Evolutionary conservation across 164 flowering plant genomes (phyloP).

Genomic region (Macadamia integrifolia): DNA sequence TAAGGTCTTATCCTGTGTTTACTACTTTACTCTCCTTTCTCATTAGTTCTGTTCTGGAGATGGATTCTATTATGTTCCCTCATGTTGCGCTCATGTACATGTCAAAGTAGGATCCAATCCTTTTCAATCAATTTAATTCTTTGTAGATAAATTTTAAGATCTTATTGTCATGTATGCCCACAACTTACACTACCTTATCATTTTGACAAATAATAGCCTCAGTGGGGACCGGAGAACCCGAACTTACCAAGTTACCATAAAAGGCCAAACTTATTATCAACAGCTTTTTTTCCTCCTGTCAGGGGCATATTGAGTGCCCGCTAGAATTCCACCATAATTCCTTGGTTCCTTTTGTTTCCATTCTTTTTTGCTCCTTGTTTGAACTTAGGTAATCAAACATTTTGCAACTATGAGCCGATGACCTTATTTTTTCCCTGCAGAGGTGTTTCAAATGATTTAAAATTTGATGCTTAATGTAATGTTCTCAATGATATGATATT

Average conservation of each 20-base stretch:
- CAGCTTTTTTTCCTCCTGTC: too few species aligned
- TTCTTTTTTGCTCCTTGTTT: background rate
- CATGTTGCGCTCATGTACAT: background rate
- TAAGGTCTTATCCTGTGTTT: conserved; percentile 88
- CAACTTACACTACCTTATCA: too few species aligned
- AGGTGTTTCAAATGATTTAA: too few species aligned
- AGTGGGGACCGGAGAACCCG: too few species aligned
- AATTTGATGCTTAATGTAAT: too few species aligned
- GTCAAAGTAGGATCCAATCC: background rate
- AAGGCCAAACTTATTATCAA: background rate
- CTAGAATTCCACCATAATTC: background rate
- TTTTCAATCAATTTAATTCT: background rate
- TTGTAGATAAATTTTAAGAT: background rate
- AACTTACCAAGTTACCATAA: too few species aligned
- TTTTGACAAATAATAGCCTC: too few species aligned
- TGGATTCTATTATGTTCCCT: background rate
- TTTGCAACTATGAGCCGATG: too few species aligned
- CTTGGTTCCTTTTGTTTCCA: background rate
- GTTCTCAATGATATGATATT: too few species aligned
- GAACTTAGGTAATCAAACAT: background rate
- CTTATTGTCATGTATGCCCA: background rate
- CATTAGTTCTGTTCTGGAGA: background rate
- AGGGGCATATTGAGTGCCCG: background rate
- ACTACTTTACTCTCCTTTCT: conserved; percentile 26
- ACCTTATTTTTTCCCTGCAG: too few species aligned